Percentiles rank a stretch among this genome's conserved stretches.
phyloP scores from a whole-genome alignment of 306 rosid species.

The Fragaria iinumae region DNA sequence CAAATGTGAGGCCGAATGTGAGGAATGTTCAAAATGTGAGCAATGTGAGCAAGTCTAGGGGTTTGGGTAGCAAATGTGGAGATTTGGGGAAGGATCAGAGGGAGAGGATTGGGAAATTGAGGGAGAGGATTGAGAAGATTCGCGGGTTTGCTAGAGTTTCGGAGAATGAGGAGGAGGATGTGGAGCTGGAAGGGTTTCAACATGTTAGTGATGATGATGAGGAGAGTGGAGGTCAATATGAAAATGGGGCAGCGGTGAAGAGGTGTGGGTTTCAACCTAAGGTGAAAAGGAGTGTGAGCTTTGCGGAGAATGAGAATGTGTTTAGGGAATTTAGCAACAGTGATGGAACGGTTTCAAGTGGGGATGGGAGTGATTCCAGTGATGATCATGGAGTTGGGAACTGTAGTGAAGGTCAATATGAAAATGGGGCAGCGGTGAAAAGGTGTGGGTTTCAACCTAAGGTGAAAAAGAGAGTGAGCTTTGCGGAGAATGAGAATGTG shows the following conservation, averaged over 20 bases:
- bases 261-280: slow-evolving; percentile 47
- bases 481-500: slow-evolving; percentile 59
- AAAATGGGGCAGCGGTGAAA: slow-evolving; percentile 34
- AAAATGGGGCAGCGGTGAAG: slow-evolving; percentile 34
- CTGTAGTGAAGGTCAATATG: slow-evolving; percentile 23
- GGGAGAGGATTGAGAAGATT: slow-evolving; percentile 73
- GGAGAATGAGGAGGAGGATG: slow-evolving; percentile 45
- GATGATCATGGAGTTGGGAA: slow-evolving; percentile 54
- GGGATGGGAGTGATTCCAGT: slow-evolving; percentile 55
- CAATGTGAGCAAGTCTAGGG: slow-evolving; percentile 35
- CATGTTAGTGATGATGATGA: slow-evolving; percentile 36
- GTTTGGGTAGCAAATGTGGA: slow-evolving; percentile 19
- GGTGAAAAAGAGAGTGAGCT: slow-evolving; percentile 73
- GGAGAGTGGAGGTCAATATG: slow-evolving; percentile 29
- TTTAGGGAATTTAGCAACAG: slow-evolving; percentile 41
- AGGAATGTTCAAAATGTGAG: slow-evolving; percentile 40
- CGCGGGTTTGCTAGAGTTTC: slow-evolving; percentile 45
- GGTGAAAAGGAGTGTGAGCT: slow-evolving; percentile 72
- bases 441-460: slow-evolving; percentile 48
- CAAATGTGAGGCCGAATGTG: not conserved
- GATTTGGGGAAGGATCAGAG: slow-evolving; percentile 41
- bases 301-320: slow-evolving; percentile 60
- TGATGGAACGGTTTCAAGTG: slow-evolving; percentile 32
- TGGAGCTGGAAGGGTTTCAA: slow-evolving; percentile 44
- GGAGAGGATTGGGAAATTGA: slow-evolving; percentile 57